These are phyloP conservation scores for Hymenoscyphus scutula DNA, from an alignment of 2,329 filamentous ascomycete genomes.

Conservation along the genomic window DNA sequence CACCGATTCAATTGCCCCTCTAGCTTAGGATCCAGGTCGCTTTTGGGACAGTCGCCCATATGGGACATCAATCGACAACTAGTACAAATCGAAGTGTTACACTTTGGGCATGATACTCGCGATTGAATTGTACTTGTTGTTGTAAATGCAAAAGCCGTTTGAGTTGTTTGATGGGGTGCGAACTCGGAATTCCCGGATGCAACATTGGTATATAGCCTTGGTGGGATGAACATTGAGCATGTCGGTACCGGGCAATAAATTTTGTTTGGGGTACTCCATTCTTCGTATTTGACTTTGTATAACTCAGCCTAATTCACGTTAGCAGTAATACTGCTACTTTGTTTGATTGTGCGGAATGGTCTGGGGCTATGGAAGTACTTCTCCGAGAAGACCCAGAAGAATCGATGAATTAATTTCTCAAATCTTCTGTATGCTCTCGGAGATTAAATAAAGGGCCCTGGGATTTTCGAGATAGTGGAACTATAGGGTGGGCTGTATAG, in stretches of 20 bases:
- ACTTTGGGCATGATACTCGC: slow-evolving; percentile 44
- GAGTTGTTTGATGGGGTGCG: too few relatives aligned
- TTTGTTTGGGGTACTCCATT: slow-evolving; percentile 45
- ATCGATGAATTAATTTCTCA: too few relatives aligned
- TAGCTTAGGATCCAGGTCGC: slow-evolving; percentile 38
- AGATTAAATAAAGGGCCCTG: too few relatives aligned
- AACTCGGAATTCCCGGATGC: too few relatives aligned
- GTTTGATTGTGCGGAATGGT: too few relatives aligned
- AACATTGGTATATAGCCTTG: slow-evolving; percentile 30
- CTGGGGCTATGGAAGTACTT: not conserved
- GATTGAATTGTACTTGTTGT: slow-evolving; percentile 10
- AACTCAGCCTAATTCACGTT: slow-evolving; percentile 23
- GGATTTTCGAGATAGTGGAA: too few relatives aligned
- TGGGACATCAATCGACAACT: slow-evolving; percentile 45
- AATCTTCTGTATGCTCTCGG: too few relatives aligned
- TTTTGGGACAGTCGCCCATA: slow-evolving; percentile 38
- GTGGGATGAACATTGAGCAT: slow-evolving; percentile 49
- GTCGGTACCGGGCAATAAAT: slow-evolving; percentile 48
- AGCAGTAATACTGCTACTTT: too few relatives aligned
- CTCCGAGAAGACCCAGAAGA: too few relatives aligned
- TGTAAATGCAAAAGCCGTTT: too few relatives aligned
- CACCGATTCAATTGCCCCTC: slow-evolving; percentile 41
- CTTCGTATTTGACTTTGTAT: slow-evolving; percentile 46
- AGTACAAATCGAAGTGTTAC: slow-evolving; percentile 42
- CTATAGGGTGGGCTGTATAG: not conserved